Evolutionary conservation across 169 alveolate genomes (phyloP), one percentile per base, ranked within the genome.

Genomic region (Cystoisospora suis): DNA sequence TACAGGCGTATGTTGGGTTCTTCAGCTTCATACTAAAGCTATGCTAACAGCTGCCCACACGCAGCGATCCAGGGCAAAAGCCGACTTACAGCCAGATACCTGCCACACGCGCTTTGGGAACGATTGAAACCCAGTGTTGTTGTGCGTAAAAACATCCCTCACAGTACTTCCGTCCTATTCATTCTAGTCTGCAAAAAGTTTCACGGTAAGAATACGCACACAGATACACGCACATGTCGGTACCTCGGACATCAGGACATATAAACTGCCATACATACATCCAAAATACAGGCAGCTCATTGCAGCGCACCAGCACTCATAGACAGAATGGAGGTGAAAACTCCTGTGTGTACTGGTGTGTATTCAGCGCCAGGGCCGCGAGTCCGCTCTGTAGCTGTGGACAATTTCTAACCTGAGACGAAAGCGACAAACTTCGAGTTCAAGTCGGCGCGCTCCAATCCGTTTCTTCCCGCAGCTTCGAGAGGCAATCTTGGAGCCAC

Each of bases 331-430:
- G 12, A 53, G 65, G 23, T 12, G 65, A 15, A 53, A 12, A 53
- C 12, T 53, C 65, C 65, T 53, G 65, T 53, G 65, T 53, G 23
- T 53, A 53, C 23, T n/a, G n/a, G n/a, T n/a, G n/a, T n/a, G n/a
- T n/a, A n/a, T n/a, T n/a, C n/a, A n/a, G n/a, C n/a, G n/a, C n/a
- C n/a, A n/a, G n/a, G n/a, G n/a, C n/a, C n/a, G n/a, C n/a, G n/a
- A n/a, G n/a, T n/a, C n/a, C n/a, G n/a, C n/a, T n/a, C n/a, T n/a
- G n/a, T n/a, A n/a, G n/a, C n/a, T n/a, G n/a, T n/a, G n/a, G n/a
- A n/a, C n/a, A n/a, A n/a, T n/a, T n/a, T 29, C 47, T 5, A n/a
- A 83, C 90, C 90, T n/a, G 90, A 83, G 58, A 83, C 80, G 42
- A 83, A 56, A 61, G 90, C 90, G 4, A 83, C 81, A 49, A 29